These are phyloP conservation scores for Lepidium sativum DNA, from an alignment of 345 rosid genomes.

Conservation along the genomic window DNA sequence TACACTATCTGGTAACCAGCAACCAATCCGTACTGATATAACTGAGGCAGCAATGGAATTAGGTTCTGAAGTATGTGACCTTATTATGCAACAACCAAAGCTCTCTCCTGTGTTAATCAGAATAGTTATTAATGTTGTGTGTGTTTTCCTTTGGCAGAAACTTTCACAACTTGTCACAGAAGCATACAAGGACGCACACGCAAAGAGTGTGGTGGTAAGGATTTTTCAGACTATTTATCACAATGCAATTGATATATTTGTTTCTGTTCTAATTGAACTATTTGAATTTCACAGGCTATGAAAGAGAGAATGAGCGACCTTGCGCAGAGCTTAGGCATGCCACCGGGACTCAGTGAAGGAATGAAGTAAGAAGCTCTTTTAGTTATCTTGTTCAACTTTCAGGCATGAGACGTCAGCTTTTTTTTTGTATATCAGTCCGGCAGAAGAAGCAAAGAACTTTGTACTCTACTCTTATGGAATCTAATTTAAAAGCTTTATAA, in stretches of 20 bases:
- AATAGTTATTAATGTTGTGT: constrained; percentile 12
- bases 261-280: background rate
- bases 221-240: background rate
- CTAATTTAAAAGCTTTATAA: background rate
- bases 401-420: constrained; percentile 8
- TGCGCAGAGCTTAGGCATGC: constrained; percentile 95
- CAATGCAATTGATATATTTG: background rate
- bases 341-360: constrained; percentile 66
- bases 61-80: constrained; percentile 67
- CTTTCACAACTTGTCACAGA: constrained; percentile 73
- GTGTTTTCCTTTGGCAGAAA: constrained; percentile 43
- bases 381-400: constrained; percentile 1
- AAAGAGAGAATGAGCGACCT: constrained; percentile 91
- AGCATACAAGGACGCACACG: constrained; percentile 95
- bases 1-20: constrained; percentile 84
- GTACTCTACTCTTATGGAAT: constrained; percentile 17
- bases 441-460: constrained; percentile 14
- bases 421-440: background rate
- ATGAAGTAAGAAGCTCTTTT: constrained; percentile 35
- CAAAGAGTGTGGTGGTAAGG: constrained; percentile 75
- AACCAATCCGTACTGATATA: constrained; percentile 82
- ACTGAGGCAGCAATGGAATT: constrained; percentile 96
- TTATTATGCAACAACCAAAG: background rate
- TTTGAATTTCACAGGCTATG: constrained; percentile 55
- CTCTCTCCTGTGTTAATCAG: background rate